phyloP scores from a whole-genome alignment of 2,329 filamentous ascomycete genomes.

The Plectosphaerella sp. region DNA sequence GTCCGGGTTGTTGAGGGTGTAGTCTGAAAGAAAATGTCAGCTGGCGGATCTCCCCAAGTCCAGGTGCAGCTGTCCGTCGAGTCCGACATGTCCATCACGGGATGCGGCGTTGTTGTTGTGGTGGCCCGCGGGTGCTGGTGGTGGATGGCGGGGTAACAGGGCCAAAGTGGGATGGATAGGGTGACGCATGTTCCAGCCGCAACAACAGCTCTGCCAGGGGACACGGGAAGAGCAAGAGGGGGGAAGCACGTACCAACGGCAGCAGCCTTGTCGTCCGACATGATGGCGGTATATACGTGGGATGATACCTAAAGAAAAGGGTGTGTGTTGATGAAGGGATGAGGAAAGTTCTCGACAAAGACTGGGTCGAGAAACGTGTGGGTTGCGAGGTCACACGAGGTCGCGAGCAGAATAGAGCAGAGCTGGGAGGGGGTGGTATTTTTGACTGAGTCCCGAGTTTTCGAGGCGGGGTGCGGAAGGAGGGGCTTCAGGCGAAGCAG shows the following conservation, averaged over 20 bases:
- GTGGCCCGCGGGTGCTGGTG: constrained; percentile 13
- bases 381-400: neutral
- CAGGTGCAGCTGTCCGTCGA: too few relatives aligned
- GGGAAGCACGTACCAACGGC: constrained; percentile 29
- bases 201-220: neutral
- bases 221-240: constrained; percentile 1
- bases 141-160: constrained; percentile 18
- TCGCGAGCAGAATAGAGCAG: neutral
- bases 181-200: constrained; percentile 3
- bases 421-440: neutral
- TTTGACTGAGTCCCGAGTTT: neutral
- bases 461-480: neutral
- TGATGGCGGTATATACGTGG: constrained; percentile 22
- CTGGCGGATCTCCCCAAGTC: constrained; percentile 1
- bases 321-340: constrained; percentile 6
- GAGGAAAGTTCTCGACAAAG: constrained; percentile 1
- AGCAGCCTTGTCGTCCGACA: constrained; percentile 41
- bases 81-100: too few relatives aligned
- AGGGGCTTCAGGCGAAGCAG: neutral
- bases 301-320: neutral
- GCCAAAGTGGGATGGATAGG: constrained; percentile 2
- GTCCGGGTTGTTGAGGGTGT: constrained; percentile 85
- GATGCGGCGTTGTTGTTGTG: constrained; percentile 13
- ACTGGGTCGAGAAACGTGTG: neutral
- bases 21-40: constrained; percentile 52